These are phyloP conservation scores for Capsicum chinense DNA, from an alignment of 257 asterid species.

Conservation along the genomic window DNA sequence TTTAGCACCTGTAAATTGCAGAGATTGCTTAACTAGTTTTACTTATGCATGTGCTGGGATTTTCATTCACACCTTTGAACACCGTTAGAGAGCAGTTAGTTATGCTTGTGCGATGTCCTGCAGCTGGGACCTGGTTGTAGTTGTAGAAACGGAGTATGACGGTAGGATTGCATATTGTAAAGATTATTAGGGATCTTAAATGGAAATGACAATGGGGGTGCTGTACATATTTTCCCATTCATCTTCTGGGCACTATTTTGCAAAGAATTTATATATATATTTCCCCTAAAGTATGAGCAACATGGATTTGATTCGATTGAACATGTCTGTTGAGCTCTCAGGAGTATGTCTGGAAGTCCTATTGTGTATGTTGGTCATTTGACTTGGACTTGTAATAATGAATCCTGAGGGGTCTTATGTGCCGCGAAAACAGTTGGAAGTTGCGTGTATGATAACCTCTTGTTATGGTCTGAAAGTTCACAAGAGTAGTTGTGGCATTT, in stretches of 20 bases:
- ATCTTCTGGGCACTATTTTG: not conserved
- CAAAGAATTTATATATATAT: constrained; percentile 1
- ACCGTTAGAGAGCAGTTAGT: not conserved
- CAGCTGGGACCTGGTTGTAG: constrained; percentile 18
- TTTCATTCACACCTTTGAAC: not conserved
- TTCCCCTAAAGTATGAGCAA: not conserved
- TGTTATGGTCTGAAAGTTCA: not conserved
- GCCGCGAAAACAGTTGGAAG: not conserved
- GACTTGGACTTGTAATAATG: not conserved
- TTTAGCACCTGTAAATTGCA: constrained; percentile 15
- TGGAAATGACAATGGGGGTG: constrained; percentile 27
- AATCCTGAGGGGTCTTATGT: not conserved
- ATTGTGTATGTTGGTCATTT: not conserved
- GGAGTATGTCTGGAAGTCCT: not conserved
- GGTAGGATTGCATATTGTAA: constrained; percentile 35
- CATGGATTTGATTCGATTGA: not conserved
- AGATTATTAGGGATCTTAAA: constrained; percentile 11
- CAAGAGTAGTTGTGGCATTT: not conserved
- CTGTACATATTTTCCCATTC: constrained; percentile 33
- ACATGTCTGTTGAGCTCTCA: not conserved
- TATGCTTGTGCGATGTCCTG: not conserved
- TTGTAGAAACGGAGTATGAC: constrained; percentile 2
- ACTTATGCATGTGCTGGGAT: not conserved
- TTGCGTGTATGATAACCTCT: not conserved
- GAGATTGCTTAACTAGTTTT: not conserved